Evolutionary conservation across 176 grass and related monocot species (phyloP), one percentile per base, ranked within the genome.

Genomic region (Carex pumila): DNA sequence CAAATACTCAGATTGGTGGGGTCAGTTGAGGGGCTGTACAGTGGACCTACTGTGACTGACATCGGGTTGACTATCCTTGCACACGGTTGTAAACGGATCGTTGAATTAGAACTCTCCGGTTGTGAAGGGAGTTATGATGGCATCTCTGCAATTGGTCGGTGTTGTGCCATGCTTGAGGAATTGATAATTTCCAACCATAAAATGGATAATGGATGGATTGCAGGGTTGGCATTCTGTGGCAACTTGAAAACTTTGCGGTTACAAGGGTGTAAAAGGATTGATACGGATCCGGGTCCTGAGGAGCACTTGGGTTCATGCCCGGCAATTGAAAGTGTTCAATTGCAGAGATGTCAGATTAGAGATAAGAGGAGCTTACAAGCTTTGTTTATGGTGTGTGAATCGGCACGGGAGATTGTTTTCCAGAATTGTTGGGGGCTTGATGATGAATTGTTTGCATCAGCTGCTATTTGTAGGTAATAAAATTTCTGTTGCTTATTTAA

Each of bases 351-450:
- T 85, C 93, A 93, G 76, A 87, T 98, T 56, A 90, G 85, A 68
- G 88, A 98, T 71, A 88, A 83, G 34, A 81, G 65, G 2, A 85
- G 87, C 19, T 88, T 98, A 6, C 79, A 90, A 3, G 91, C 96
- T n/a, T 89, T 95, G 68, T 92, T 95, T 85, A 84, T 95, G 88
- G 89, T 95, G 19, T 98, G 96, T 34, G 88, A 93, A 81, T 85
- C 86, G 1, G 91, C 90, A 12, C 91, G 92, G 9, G 96, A 98
- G 85, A 82, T 98, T 55, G 47, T 89, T 54, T 32, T 98, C 64
- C 86, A 95, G 32, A 89, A 92, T 98, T 98, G 91, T 80, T 98
- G 96, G 96, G 96, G 96, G 17, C 89, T 93, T 15, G 96, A 98
- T 72, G 88, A 98, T 41, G 89, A 90, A 65, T 88, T 98, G 92